Conservation (phyloP, 306 rosid genomes). For the Lithocarpus polystachyus region DNA sequence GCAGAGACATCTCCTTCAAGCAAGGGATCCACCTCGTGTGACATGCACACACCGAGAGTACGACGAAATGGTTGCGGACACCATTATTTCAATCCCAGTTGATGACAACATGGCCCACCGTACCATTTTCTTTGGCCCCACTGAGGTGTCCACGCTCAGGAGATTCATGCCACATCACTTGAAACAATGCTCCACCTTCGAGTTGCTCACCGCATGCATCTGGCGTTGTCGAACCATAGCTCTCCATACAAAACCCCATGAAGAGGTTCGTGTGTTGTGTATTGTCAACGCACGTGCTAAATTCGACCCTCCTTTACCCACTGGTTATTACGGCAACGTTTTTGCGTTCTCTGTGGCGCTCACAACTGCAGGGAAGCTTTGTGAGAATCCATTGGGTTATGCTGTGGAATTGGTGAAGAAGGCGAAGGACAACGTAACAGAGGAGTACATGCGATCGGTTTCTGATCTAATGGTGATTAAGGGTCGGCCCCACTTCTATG, state of each 20-base stretch:
- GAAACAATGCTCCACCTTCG: conserved; percentile 36
- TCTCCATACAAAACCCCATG: conserved; percentile 11
- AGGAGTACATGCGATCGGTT: conserved; percentile 59
- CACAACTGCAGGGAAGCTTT: conserved; percentile 39
- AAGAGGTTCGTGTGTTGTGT: conserved; percentile 52
- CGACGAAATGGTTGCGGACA: conserved; percentile 39
- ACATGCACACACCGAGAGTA: conserved; percentile 45
- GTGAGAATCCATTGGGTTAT: conserved; percentile 39
- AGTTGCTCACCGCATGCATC: conserved; percentile 43
- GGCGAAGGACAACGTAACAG: conserved; percentile 42
- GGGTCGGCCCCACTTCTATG: conserved; percentile 47
- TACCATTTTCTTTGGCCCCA: conserved; percentile 49
- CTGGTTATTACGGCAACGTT: conserved; percentile 58
- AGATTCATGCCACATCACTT: conserved; percentile 27
- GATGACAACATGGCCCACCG: conserved; percentile 42
- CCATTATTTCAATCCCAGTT: conserved; percentile 24
- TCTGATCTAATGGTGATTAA: conserved; percentile 49
- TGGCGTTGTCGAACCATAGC: conserved; percentile 61
- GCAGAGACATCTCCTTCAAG: conserved; percentile 36
- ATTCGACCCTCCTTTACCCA: conserved; percentile 47
- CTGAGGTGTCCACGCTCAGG: conserved; percentile 43
- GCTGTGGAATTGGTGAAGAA: conserved; percentile 48
- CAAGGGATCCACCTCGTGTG: conserved; percentile 40
- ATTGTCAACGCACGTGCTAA: conserved; percentile 38
- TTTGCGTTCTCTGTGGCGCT: conserved; percentile 44